Percentiles rank a stretch among this genome's conserved stretches.
These are phyloP conservation scores for Aspergillus flavus DNA, from an alignment of 2,329 filamentous ascomycete genomes.

Conservation along the genomic window DNA sequence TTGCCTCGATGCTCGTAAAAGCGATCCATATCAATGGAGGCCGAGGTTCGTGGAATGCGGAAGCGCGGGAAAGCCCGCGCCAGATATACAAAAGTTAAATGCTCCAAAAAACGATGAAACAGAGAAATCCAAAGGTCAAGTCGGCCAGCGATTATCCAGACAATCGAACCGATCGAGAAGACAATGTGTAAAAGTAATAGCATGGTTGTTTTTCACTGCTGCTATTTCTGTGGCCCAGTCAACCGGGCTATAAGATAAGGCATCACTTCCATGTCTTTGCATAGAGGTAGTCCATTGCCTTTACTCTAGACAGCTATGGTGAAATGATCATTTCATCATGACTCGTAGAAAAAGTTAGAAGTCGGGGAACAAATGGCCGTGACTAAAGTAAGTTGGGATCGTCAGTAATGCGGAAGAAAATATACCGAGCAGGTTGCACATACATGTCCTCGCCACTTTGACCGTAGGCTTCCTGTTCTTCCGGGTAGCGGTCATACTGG, in stretches of 20 bases:
- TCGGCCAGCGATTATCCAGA: slow-evolving; percentile 27
- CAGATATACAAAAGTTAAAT: slow-evolving; percentile 9
- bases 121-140: slow-evolving; percentile 12
- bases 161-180: slow-evolving; percentile 11
- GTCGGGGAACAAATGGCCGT: slow-evolving; percentile 74
- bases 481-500: slow-evolving; percentile 96
- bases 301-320: slow-evolving; percentile 6
- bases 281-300: background rate
- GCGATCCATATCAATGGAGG: background rate
- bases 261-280: background rate
- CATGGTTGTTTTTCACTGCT: background rate
- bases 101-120: slow-evolving; percentile 8
- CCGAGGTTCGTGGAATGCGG: background rate
- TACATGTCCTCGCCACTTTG: slow-evolving; percentile 79
- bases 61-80: slow-evolving; percentile 13
- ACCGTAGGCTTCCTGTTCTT: slow-evolving; percentile 93
- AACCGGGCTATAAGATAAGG: background rate
- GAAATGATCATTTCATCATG: slow-evolving; percentile 36
- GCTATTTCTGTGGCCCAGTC: background rate
- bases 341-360: slow-evolving; percentile 57
- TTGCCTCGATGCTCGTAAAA: background rate
- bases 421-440: slow-evolving; percentile 48
- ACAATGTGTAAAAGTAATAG: slow-evolving; percentile 8
- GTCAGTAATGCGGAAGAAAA: background rate
- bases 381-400: slow-evolving; percentile 51